phyloP scores from a whole-genome alignment of 305 asterid species.

The Plantago lanceolata region DNA sequence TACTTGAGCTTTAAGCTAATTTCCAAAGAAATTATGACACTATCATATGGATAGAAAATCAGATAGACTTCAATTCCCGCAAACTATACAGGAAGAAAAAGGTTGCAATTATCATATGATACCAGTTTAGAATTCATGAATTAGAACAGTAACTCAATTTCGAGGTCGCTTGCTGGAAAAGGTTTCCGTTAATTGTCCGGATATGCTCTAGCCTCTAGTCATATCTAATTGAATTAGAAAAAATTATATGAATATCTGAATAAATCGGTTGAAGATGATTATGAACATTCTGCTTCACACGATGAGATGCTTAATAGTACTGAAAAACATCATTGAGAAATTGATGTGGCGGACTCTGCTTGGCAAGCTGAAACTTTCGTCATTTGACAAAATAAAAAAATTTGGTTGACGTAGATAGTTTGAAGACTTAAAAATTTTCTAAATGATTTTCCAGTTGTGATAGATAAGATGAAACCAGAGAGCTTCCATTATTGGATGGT shows the following conservation, averaged over 20 bases:
- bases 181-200: too few species aligned
- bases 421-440: neutral
- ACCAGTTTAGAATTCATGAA: neutral
- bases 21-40: neutral
- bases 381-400: too few species aligned
- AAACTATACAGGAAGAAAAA: too few species aligned
- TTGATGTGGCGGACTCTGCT: neutral
- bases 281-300: neutral
- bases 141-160: neutral
- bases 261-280: neutral
- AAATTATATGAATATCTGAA: too few species aligned
- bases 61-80: neutral
- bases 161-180: neutral
- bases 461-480: neutral
- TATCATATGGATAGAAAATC: neutral
- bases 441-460: neutral
- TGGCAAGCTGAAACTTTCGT: neutral
- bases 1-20: conserved; percentile 7
- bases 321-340: neutral
- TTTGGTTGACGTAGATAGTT: neutral
- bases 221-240: too few species aligned
- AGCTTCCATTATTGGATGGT: too few species aligned
- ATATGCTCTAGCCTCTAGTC: too few species aligned
- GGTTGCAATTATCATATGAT: neutral
- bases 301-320: neutral